These are phyloP conservation scores for Monosporascus ibericus DNA, from an alignment of 2,329 filamentous ascomycete species.

Conservation along the genomic window DNA sequence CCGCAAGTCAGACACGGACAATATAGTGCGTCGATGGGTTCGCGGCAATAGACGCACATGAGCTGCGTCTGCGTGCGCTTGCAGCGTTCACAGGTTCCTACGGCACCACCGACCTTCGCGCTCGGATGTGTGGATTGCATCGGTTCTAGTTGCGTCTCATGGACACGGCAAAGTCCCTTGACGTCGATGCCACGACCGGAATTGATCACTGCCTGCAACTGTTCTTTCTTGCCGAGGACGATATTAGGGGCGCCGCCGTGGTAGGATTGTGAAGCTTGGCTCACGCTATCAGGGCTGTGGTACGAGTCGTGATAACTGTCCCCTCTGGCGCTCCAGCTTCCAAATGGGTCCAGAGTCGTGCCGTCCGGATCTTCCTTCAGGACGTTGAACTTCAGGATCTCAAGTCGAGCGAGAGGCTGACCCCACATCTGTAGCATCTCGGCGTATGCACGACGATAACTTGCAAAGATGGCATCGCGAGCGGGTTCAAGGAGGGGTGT, in stretches of 20 bases:
- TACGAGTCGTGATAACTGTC: constrained; percentile 31
- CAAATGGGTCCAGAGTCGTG: constrained; percentile 16
- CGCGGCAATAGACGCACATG: constrained; percentile 56
- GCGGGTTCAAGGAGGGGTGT: constrained; percentile 50
- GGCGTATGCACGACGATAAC: constrained; percentile 61
- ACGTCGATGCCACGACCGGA: constrained; percentile 56
- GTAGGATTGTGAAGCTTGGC: constrained; percentile 27
- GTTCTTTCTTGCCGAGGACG: constrained; percentile 50
- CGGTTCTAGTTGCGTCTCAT: constrained; percentile 57
- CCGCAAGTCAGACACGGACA: constrained; percentile 57
- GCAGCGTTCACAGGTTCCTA: constrained; percentile 41
- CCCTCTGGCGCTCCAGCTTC: constrained; percentile 11
- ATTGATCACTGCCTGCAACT: constrained; percentile 42
- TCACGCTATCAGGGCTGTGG: constrained; percentile 26
- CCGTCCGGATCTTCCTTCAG: constrained; percentile 42
- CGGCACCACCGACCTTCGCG: constrained; percentile 32
- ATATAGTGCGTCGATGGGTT: constrained; percentile 55
- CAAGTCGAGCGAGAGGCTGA: constrained; percentile 55
- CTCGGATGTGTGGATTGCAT: constrained; percentile 45
- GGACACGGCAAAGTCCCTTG: constrained; percentile 55
- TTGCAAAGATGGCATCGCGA: constrained; percentile 44
- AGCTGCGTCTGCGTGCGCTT: constrained; percentile 51
- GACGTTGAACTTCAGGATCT: constrained; percentile 65
- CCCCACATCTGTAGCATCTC: constrained; percentile 63
- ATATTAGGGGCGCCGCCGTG: constrained; percentile 43